These are phyloP conservation scores for Acaromyces ingoldii DNA, from an alignment of 1,284 basidiomycete genomes.

Conservation along the genomic window DNA sequence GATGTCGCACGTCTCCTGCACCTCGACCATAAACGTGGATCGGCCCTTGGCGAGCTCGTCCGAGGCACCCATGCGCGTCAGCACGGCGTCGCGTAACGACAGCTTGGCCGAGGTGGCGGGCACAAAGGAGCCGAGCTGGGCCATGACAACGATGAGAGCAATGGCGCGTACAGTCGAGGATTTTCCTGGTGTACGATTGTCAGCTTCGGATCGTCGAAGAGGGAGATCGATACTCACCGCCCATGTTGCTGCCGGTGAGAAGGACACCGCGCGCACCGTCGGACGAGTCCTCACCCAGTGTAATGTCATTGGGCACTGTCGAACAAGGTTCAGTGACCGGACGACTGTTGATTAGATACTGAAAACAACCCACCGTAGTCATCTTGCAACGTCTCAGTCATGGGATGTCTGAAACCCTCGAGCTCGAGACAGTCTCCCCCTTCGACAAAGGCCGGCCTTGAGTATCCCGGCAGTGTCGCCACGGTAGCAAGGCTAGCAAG, in stretches of 20 bases:
- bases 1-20: constrained; percentile 86
- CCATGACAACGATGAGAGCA: constrained; percentile 51
- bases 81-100: constrained; percentile 73
- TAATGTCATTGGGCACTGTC: constrained; percentile 35
- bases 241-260: constrained; percentile 51
- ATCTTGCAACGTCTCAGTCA: constrained; percentile 28
- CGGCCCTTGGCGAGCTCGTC: constrained; percentile 78
- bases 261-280: constrained; percentile 19
- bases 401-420: constrained; percentile 37
- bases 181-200: no score
- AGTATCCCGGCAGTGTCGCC: constrained; percentile 26
- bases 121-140: constrained; percentile 59
- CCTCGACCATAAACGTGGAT: constrained; percentile 93
- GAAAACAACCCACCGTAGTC: constrained; percentile 11
- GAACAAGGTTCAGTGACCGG: background rate
- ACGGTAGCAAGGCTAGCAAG: constrained; percentile 27
- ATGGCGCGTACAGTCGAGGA: constrained; percentile 57
- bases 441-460: constrained; percentile 11
- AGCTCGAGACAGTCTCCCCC: constrained; percentile 16
- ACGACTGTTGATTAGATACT: background rate
- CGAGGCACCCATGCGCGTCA: constrained; percentile 77
- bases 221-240: no score
- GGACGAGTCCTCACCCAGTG: constrained; percentile 14
- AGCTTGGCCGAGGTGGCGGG: constrained; percentile 69
- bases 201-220: no score